phyloP scores from a whole-genome alignment of 257 asterid species.

The Leptodermis oblonga region DNA sequence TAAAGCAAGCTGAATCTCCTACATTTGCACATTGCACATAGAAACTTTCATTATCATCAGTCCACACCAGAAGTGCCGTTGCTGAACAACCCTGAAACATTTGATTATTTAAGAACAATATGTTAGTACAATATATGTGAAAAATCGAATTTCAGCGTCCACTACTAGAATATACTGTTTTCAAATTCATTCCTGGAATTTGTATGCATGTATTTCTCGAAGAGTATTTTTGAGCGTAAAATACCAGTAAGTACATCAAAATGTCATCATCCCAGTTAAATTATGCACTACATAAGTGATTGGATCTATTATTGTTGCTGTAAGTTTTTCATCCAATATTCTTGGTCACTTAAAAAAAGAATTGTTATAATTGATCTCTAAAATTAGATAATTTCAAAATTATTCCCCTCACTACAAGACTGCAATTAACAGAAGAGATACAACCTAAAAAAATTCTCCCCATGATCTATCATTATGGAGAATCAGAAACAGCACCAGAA shows the following conservation, averaged over 20 bases:
- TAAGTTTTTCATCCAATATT: not conserved
- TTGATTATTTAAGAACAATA: slow-evolving; percentile 22
- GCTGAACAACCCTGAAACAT: slow-evolving; percentile 96
- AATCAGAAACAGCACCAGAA: not conserved
- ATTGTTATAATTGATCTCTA: not conserved
- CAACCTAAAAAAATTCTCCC: not conserved
- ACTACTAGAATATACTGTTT: not conserved
- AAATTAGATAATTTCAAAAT: not conserved
- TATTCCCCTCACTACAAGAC: not conserved
- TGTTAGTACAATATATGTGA: slow-evolving; percentile 1
- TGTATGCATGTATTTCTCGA: not conserved
- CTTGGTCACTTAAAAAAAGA: not conserved
- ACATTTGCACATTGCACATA: slow-evolving; percentile 92
- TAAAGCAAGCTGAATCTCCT: slow-evolving; percentile 94
- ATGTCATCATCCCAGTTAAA: not conserved
- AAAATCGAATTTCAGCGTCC: not conserved
- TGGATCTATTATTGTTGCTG: not conserved
- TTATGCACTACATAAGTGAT: not conserved
- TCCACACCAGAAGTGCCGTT: slow-evolving; percentile 90
- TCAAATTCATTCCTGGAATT: not conserved
- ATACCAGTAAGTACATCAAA: not conserved
- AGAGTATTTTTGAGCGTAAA: not conserved
- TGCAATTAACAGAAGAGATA: not conserved
- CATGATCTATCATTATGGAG: not conserved
- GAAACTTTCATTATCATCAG: slow-evolving; percentile 54